These are phyloP conservation scores for Onygenales sp. DNA, from an alignment of 2,329 filamentous ascomycete genomes.

Conservation along the genomic window DNA sequence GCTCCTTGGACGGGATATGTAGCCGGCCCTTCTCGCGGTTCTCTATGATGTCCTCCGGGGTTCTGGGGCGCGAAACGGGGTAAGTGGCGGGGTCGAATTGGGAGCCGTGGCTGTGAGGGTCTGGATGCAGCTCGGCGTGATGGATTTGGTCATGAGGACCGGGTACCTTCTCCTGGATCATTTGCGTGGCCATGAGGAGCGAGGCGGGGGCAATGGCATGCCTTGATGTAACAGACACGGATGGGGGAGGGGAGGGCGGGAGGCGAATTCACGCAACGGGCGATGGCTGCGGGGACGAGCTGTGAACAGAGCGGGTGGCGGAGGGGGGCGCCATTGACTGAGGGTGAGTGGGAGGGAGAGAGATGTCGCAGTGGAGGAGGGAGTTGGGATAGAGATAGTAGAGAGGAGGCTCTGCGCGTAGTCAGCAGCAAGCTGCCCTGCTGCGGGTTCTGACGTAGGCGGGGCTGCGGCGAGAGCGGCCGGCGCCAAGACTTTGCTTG, in stretches of 20 bases:
- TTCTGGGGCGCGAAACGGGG: slow-evolving; percentile 21
- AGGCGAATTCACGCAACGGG: slow-evolving; percentile 1
- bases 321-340: slow-evolving; percentile 2
- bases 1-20: slow-evolving; percentile 25
- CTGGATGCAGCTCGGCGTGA: not conserved
- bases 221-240: slow-evolving; percentile 17
- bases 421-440: not conserved
- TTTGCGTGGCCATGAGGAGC: slow-evolving; percentile 32
- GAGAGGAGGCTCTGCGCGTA: not conserved
- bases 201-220: slow-evolving; percentile 10
- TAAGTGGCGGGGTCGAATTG: not conserved
- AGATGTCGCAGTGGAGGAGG: not conserved
- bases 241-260: slow-evolving; percentile 3
- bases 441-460: slow-evolving; percentile 9
- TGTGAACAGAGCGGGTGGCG: not conserved
- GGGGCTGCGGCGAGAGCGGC: slow-evolving; percentile 3
- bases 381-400: not conserved
- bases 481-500: not conserved
- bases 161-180: slow-evolving; percentile 24
- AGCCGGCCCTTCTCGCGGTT: slow-evolving; percentile 29
- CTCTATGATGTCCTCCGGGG: slow-evolving; percentile 29
- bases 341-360: not conserved
- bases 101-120: not conserved
- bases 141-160: not conserved
- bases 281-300: slow-evolving; percentile 7